Percentiles rank a stretch among this genome's conserved stretches.
Conservation (phyloP, 2,329 filamentous ascomycete genomes). For the Tothia fuscella region DNA sequence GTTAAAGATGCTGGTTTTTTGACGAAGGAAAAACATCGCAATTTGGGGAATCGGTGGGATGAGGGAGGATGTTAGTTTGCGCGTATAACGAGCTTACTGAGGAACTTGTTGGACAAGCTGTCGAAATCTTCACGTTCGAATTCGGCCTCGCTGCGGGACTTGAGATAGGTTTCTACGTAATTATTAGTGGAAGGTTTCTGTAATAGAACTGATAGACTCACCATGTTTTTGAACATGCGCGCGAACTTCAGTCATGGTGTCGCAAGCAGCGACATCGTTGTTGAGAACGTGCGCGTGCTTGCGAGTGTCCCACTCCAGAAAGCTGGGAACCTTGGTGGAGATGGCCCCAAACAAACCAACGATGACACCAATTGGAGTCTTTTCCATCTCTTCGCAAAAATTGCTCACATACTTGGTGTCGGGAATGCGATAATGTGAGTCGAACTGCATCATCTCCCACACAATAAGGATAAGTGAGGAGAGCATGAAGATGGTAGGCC, state of each 20-base stretch:
- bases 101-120: conserved; percentile 91
- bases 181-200: conserved; percentile 4
- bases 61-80: conserved; percentile 44
- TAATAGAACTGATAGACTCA: conserved; percentile 39
- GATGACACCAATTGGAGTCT: conserved; percentile 87
- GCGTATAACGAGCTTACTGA: conserved; percentile 91
- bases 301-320: conserved; percentile 86
- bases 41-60: background rate
- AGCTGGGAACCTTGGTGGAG: conserved; percentile 85
- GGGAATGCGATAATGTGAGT: conserved; percentile 88
- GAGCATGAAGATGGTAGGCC: conserved; percentile 97
- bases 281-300: conserved; percentile 85
- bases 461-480: conserved; percentile 85
- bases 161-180: conserved; percentile 68
- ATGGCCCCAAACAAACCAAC: conserved; percentile 96
- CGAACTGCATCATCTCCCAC: conserved; percentile 98
- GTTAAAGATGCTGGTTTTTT: conserved; percentile 1
- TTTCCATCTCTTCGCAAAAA: conserved; percentile 96
- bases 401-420: conserved; percentile 77
- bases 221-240: conserved; percentile 88
- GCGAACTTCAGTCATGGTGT: conserved; percentile 91
- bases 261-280: conserved; percentile 84
- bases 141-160: conserved; percentile 63
- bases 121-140: conserved; percentile 92
- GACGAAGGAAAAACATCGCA: background rate